Evolutionary conservation across 371 early-diverging fungal species (phyloP).

Genomic region (Mucor mucedo): DNA sequence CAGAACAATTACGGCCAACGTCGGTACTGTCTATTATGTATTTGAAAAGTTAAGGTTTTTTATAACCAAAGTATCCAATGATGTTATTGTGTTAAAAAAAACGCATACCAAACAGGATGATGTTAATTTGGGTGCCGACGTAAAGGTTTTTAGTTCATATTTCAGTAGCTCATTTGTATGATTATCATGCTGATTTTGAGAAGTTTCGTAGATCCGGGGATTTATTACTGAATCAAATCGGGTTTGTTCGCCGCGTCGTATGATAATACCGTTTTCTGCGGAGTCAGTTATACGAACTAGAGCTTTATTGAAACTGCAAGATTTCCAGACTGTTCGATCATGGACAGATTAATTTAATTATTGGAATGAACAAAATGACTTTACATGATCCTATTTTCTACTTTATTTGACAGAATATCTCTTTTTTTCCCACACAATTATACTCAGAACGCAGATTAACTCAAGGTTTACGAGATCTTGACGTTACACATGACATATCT

Average conservation of each 20-base stretch:
- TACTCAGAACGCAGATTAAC: not conserved
- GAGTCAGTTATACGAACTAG: not conserved
- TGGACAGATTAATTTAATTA: not conserved
- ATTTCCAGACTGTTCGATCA: too few relatives aligned
- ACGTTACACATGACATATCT: not conserved
- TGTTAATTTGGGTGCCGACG: conserved; percentile 3
- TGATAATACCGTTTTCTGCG: not conserved
- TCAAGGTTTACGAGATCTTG: not conserved
- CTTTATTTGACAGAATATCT: not conserved
- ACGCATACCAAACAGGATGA: not conserved
- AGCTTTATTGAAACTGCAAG: too few relatives aligned
- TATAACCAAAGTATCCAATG: not conserved
- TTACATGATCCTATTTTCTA: too few relatives aligned
- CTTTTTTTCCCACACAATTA: not conserved
- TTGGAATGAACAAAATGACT: not conserved
- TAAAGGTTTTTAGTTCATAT: not conserved
- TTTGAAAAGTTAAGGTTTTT: too few relatives aligned
- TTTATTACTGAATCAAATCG: too few relatives aligned
- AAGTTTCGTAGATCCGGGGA: not conserved
- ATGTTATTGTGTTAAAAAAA: not conserved
- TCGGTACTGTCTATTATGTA: too few relatives aligned
- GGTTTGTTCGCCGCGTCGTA: not conserved
- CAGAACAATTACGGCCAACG: too few relatives aligned
- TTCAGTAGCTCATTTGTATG: too few relatives aligned
- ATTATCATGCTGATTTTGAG: not conserved